phyloP scores from a whole-genome alignment of 2,329 filamentous ascomycete species.

The Pseudopyricularia cyperi region DNA sequence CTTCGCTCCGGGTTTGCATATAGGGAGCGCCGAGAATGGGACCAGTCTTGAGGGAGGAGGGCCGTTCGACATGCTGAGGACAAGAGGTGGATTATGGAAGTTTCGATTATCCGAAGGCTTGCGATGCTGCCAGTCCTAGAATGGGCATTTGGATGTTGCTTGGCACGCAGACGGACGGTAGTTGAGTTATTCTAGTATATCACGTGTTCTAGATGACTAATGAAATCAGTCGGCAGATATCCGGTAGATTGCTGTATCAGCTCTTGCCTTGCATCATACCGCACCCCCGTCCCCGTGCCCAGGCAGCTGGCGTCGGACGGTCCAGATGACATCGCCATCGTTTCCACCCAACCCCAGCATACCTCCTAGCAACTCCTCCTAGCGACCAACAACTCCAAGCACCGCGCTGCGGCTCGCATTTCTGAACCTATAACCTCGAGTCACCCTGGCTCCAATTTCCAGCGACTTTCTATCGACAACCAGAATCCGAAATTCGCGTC shows the following conservation, averaged over 20 bases:
- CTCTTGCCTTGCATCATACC: not conserved
- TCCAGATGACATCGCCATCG: not conserved
- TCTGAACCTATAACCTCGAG: not conserved
- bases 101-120: not conserved
- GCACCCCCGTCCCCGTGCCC: not conserved
- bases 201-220: not conserved
- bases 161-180: too few relatives aligned
- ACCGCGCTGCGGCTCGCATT: not conserved
- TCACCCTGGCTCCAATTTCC: not conserved
- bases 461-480: not conserved
- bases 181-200: not conserved
- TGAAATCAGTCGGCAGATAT: not conserved
- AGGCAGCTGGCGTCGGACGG: not conserved
- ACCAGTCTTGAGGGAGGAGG: constrained; percentile 53
- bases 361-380: too few relatives aligned
- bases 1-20: constrained; percentile 50
- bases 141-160: too few relatives aligned
- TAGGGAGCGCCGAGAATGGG: constrained; percentile 48
- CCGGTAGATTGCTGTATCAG: not conserved
- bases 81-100: not conserved
- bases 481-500: not conserved
- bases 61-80: constrained; percentile 33
- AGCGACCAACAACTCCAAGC: not conserved
- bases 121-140: too few relatives aligned
- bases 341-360: not conserved